Conservation (phyloP, 176 grass and related monocot species). For the Oryza glaberrima region DNA sequence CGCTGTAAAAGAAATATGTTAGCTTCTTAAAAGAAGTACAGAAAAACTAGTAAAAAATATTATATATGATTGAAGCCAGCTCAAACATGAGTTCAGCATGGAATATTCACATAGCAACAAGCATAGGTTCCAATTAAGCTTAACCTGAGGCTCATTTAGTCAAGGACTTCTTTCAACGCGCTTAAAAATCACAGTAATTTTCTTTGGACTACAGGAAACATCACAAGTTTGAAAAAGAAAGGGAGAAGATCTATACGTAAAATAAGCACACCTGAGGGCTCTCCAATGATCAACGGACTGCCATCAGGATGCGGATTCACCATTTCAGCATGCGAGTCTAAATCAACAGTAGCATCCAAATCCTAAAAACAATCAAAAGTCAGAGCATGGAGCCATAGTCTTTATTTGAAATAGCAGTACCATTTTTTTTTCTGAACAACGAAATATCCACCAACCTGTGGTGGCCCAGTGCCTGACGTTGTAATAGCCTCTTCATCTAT, state of each 20-base stretch:
- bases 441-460: slow-evolving; percentile 21
- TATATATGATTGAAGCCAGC: slow-evolving; percentile 10
- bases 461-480: background rate
- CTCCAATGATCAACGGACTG: slow-evolving; percentile 4
- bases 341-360: slow-evolving; percentile 24
- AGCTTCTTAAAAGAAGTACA: slow-evolving; percentile 22
- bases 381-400: background rate
- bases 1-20: slow-evolving; percentile 41
- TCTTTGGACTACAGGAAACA: slow-evolving; percentile 6
- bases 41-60: slow-evolving; percentile 1
- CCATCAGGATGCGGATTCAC: slow-evolving; percentile 23
- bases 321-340: slow-evolving; percentile 23
- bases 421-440: background rate
- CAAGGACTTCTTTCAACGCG: background rate
- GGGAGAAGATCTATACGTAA: background rate
- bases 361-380: slow-evolving; percentile 41
- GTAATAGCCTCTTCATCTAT: slow-evolving; percentile 23
- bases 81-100: background rate
- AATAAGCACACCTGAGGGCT: slow-evolving; percentile 36
- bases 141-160: slow-evolving; percentile 1
- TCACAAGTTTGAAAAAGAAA: background rate
- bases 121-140: background rate
- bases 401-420: background rate
- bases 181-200: background rate
- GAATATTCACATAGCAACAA: slow-evolving; percentile 17